These are phyloP conservation scores for Haplosporangium sp. DNA, from an alignment of 371 early-diverging fungal genomes.

Conservation along the genomic window DNA sequence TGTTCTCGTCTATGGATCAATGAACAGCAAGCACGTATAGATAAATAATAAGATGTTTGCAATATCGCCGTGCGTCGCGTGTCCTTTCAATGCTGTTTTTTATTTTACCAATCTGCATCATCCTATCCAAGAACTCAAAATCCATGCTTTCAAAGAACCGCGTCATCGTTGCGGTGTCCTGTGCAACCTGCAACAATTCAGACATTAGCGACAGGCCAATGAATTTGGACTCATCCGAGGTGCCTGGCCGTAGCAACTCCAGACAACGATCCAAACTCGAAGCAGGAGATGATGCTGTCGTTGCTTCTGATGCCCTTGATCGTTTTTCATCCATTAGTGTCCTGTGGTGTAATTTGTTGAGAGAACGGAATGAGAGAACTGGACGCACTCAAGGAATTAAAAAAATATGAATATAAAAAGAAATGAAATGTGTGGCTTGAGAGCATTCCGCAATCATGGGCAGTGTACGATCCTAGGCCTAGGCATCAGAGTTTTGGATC, in stretches of 20 bases:
- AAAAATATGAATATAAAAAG: background rate
- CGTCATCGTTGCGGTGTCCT: slow-evolving; percentile 29
- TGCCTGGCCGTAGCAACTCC: slow-evolving; percentile 35
- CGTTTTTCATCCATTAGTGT: no score
- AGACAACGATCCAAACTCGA: slow-evolving; percentile 25
- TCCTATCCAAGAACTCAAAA: slow-evolving; percentile 41
- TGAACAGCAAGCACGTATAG: background rate
- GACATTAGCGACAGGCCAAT: slow-evolving; percentile 51
- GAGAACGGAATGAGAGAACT: no score
- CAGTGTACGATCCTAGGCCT: no score
- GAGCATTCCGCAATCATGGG: no score
- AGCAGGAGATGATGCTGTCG: background rate
- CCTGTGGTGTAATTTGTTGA: no score
- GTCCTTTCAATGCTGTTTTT: background rate
- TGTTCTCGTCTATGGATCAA: slow-evolving; percentile 18
- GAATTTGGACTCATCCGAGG: slow-evolving; percentile 43
- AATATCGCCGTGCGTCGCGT: background rate
- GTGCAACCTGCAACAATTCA: slow-evolving; percentile 21
- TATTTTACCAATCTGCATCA: slow-evolving; percentile 44
- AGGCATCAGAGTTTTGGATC: slow-evolving; percentile 67
- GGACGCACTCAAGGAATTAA: background rate
- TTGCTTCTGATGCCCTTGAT: no score
- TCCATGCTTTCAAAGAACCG: slow-evolving; percentile 50
- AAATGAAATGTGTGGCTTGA: no score
- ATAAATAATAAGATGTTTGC: background rate